Conservation (phyloP, 352 stramenopile genomes). For the Phytophthora cryptogea region DNA sequence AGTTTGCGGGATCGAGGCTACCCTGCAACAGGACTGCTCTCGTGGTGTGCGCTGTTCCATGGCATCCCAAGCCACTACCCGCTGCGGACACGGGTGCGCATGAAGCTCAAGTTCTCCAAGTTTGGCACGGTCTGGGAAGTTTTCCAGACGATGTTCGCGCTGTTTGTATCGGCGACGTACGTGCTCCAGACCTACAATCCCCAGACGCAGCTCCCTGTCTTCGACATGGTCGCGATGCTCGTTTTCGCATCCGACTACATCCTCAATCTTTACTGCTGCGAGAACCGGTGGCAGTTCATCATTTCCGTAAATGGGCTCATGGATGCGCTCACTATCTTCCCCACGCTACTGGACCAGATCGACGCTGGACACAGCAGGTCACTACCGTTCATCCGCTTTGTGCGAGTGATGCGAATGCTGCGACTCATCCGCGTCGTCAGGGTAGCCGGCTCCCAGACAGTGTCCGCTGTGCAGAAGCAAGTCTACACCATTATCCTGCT, state of each 20-base stretch:
- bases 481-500: conserved; percentile 69
- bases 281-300: conserved; percentile 54
- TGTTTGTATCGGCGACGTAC: conserved; percentile 56
- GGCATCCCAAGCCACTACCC: conserved; percentile 59
- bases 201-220: conserved; percentile 17
- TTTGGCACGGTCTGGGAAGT: conserved; percentile 57
- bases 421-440: conserved; percentile 57
- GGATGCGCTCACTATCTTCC: conserved; percentile 66
- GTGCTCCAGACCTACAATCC: conserved; percentile 57
- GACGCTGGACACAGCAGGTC: conserved; percentile 22
- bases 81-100: conserved; percentile 54
- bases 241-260: conserved; percentile 62
- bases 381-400: conserved; percentile 65
- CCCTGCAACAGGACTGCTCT: conserved; percentile 8
- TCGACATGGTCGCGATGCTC: conserved; percentile 46
- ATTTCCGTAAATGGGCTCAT: conserved; percentile 62
- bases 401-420: conserved; percentile 62
- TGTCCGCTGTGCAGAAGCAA: conserved; percentile 69
- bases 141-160: conserved; percentile 60
- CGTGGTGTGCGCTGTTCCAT: conserved; percentile 47
- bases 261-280: conserved; percentile 68
- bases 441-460: conserved; percentile 44
- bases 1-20: conserved; percentile 20
- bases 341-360: conserved; percentile 48
- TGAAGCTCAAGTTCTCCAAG: conserved; percentile 64